Evolutionary conservation across 352 stramenopile species (phyloP).

Genomic region (Phytophthora pluvialis): DNA sequence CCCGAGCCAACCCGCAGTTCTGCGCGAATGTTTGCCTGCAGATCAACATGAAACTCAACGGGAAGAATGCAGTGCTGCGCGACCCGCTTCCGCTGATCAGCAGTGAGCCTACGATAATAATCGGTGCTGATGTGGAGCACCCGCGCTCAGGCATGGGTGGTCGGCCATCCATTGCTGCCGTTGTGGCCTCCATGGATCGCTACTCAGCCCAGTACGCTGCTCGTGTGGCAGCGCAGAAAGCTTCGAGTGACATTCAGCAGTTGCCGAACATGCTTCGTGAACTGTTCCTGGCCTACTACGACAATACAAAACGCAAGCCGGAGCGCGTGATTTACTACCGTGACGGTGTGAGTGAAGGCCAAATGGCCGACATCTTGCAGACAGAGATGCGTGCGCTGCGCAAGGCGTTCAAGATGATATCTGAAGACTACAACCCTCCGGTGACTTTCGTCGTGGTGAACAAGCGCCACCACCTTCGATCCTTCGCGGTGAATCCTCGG

Average conservation of each 20-base stretch:
- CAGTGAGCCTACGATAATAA: constrained; percentile 68
- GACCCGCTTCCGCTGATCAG: constrained; percentile 53
- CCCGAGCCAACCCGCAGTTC: constrained; percentile 53
- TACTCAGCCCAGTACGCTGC: constrained; percentile 60
- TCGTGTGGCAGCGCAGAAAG: constrained; percentile 57
- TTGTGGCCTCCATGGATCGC: constrained; percentile 78
- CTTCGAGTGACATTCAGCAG: constrained; percentile 57
- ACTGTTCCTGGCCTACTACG: constrained; percentile 79
- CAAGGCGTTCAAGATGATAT: constrained; percentile 62
- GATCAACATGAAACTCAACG: constrained; percentile 79
- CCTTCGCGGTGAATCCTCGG: constrained; percentile 52
- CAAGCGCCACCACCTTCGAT: constrained; percentile 86
- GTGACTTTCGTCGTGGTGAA: constrained; percentile 90
- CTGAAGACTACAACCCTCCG: constrained; percentile 62
- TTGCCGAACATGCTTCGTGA: constrained; percentile 67
- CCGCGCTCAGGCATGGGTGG: constrained; percentile 54
- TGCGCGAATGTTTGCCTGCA: constrained; percentile 71
- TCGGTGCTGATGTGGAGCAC: constrained; percentile 82
- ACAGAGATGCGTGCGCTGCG: constrained; percentile 84
- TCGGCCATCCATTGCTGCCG: constrained; percentile 72
- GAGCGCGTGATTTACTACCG: constrained; percentile 87
- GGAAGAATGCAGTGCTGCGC: constrained; percentile 64
- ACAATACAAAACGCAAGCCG: constrained; percentile 69
- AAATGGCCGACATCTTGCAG: constrained; percentile 78
- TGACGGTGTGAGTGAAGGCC: constrained; percentile 84